Evolutionary conservation across 805 yeast species (phyloP), one percentile per base, ranked within the genome.

Genomic region (Zygosaccharomyces pseudorouxii): DNA sequence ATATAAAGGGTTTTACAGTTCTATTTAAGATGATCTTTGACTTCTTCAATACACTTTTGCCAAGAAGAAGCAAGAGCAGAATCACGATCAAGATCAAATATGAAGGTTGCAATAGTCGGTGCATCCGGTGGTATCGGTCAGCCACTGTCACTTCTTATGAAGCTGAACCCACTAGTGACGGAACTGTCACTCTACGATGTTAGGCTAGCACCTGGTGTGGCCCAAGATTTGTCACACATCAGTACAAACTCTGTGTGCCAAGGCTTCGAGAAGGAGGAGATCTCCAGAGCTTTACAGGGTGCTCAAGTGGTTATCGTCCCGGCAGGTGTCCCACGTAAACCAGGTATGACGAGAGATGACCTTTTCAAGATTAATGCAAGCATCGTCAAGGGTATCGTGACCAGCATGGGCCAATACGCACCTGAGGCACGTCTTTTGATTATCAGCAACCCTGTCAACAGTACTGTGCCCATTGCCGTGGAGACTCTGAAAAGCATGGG

Each of bases 311-410:
- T 90, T 46, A 79, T 90, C 50, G 87, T 90, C 68, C 90, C 92
- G 59, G 93, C 93, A 39, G 93, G 93, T 73, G 89, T 85, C 51
- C 92, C 93, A 69, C 80, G 93, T 75, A 85, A 85, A 71, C 90
- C 90, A 55, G 93, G 93, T 62, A 85, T 85, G 92, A 82, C 92
- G 59, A 79, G 93, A 72, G 92, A 84, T 68, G 93, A 85, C 69
- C 76, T 85, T 67, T 85, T 85, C 78, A 81, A 82, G 73, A 84
- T 88, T 72, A 85, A 85, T 64, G 93, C 92, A 36, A 82, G 86
- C 28, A 85, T 85, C 69, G 89, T 85, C 50, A 78, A 86, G 71
- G 85, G 82, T 68, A 76, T 85, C 68, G 88, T 88, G 60, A 74
- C 79, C 68, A 80, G 82, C 48, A 77, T 78, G 61, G 89, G 87